Conservation (phyloP, 108 stramenopile species). For the Cylindrotheca fusiformis region DNA sequence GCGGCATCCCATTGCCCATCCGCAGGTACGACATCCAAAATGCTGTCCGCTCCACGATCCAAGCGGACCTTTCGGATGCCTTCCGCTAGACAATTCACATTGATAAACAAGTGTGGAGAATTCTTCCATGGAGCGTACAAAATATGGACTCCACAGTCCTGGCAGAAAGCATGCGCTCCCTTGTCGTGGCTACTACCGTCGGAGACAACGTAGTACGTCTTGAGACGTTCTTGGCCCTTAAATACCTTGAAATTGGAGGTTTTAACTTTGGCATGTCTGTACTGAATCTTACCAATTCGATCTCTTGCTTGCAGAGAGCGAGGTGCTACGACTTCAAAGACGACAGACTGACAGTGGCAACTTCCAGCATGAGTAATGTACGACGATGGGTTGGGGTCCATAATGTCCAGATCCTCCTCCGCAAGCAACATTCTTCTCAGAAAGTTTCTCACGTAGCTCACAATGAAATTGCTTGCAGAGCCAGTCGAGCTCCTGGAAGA, state of each 20-base stretch:
- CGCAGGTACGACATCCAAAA: conserved; percentile 4
- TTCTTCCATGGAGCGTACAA: conserved; percentile 55
- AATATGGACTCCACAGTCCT: conserved; percentile 71
- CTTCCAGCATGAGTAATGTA: conserved; percentile 48
- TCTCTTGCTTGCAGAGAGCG: conserved; percentile 39
- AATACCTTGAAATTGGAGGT: conserved; percentile 51
- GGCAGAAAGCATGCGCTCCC: conserved; percentile 74
- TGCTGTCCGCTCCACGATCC: background rate
- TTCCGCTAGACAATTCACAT: conserved; percentile 58
- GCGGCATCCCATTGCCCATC: conserved; percentile 26
- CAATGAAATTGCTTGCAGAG: conserved; percentile 10
- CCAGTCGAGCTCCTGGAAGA: background rate
- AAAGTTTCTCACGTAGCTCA: conserved; percentile 11
- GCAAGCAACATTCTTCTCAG: conserved; percentile 18
- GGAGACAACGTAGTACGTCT: conserved; percentile 57
- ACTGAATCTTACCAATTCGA: conserved; percentile 64
- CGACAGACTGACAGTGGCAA: conserved; percentile 68
- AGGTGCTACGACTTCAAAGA: conserved; percentile 60
- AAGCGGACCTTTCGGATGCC: conserved; percentile 15
- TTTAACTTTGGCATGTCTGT: conserved; percentile 49
- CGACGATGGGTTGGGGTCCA: conserved; percentile 3
- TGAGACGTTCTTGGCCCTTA: conserved; percentile 44
- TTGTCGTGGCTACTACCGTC: conserved; percentile 14
- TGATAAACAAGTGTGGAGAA: conserved; percentile 50
- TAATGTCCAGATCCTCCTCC: conserved; percentile 5